Base-by-base conservation (phyloP, 345 rosid genomes). In the Citrus medica region DNA sequence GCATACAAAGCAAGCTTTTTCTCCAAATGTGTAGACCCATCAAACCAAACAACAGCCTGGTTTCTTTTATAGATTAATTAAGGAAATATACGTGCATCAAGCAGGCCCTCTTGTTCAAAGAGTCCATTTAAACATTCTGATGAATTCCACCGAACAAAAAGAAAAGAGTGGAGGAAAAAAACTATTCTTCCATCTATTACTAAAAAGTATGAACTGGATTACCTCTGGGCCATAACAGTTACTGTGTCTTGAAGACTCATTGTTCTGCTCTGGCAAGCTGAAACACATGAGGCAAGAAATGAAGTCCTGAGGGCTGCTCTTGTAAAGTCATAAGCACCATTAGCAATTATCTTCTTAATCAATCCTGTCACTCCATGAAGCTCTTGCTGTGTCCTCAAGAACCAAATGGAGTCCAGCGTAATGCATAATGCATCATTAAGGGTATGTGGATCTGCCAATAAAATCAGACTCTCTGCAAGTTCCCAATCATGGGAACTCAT, bases 241-340 rank as follows among this genome's bases (percentile, higher is more conserved):
- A 95, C 96, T 37, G 96, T 92, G 84, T 95, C 99, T 42, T 92
- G 87, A 48, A 92, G 93, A 83, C 94, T 91, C 89, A 90, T 85
- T 3, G 92, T 91, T 74, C 92, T 88, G 79, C 92, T 92, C 80
- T 88, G 98, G 84, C 98, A 95, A 37, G 99, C 96, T 2, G 98
- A 95, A 79, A 93, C 98, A 73, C 98, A 95, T 2, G 99, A 93
- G 71, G 99, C 99, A 74, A 95, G 90, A 90, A 95, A 95, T 0
- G 98, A 95, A 80, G 99, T 92, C 79, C 99, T 88, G 53, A 95
- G 93, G 28, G 94, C 94, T 75, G 99, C 98, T 95, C 99, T 91
- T 28, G 98, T 90, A 79, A 92, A 93, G 85, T 95, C 98, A 83
- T 90, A 89, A 85, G 99, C 98, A 83, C 99, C 99, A 79, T 84